Conservation (phyloP, 2,329 filamentous ascomycete species). For the Stromatinia cepivora region DNA sequence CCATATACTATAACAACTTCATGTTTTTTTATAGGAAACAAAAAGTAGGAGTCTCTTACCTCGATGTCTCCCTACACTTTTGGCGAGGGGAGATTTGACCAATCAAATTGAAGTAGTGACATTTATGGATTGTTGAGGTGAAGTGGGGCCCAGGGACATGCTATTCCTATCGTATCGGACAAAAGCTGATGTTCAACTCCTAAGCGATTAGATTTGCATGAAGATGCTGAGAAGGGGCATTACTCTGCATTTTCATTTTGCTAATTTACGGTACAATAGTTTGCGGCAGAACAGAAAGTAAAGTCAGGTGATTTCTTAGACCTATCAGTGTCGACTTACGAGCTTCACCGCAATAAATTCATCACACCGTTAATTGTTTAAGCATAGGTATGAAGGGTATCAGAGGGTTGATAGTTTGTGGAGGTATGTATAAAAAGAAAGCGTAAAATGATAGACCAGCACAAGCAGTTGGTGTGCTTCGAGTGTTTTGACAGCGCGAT, state of each 20-base stretch:
- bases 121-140: not conserved
- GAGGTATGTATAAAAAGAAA: not conserved
- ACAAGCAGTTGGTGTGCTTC: not conserved
- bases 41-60: not conserved
- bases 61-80: slow-evolving; percentile 6
- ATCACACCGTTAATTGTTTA: not conserved
- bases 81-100: slow-evolving; percentile 6
- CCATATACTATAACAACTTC: not conserved
- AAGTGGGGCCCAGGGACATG: not conserved
- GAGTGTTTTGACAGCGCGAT: not conserved
- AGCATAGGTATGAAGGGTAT: not conserved
- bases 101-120: slow-evolving; percentile 6
- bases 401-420: not conserved
- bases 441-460: not conserved
- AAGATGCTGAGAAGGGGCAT: not conserved
- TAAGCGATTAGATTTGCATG: not conserved
- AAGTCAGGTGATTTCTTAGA: not conserved
- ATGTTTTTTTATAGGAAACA: not conserved
- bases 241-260: not conserved
- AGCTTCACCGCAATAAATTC: not conserved
- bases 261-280: not conserved
- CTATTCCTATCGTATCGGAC: slow-evolving; percentile 1
- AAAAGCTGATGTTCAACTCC: not conserved
- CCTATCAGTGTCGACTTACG: not conserved
- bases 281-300: not conserved